Evolutionary conservation across 192 early-diverging fungal genomes (phyloP), one percentile per base, ranked within the genome.

Genomic region (Coemansia sp.): DNA sequence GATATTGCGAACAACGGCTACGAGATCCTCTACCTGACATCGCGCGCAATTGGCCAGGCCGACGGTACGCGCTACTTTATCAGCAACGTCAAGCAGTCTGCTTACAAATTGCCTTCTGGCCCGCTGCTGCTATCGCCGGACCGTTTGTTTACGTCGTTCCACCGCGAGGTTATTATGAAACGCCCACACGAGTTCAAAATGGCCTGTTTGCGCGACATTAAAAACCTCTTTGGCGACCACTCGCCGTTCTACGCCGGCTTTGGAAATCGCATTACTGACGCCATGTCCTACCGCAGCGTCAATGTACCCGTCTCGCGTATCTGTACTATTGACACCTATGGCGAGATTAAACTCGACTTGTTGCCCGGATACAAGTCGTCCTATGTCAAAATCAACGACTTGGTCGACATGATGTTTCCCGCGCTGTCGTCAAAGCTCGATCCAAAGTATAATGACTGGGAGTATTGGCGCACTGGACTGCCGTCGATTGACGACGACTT

Each of bases 171-270:
- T 6, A 97, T 99, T 72, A 91, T 92, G 73, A 89, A 93, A 3
- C 93, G 94, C 44, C 97, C 97, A 0, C 94, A 98, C 73, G 92
- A 95, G 65, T 99, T 99, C 76, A 99, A 99, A 76, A 98, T 99
- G 88, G 90, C 92, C 1, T 96, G 95, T 83, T 84, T 99, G 39
- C 87, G 92, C 33, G 95, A 98, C 77, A 94, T 99, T 57, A 89
- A 92, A 74, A 85, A 90, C 39, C 75, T 99, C 41, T 99, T 95
- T 88, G 92, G 88, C 20, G 91, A 91, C 49, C 70, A 75, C 15
- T 90, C 87, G 58, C 95, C 96, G 7, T 99, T 99, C 69, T 97
- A 94, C 76, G 97, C 96, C 4, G 97, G 97, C 0, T 99, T 97
- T 71, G 96, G 96, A 38, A 97, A 99, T 77, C 87, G 97, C n/a